phyloP scores from a whole-genome alignment of 306 rosid genomes.

The Pterocarpus macrocarpus region DNA sequence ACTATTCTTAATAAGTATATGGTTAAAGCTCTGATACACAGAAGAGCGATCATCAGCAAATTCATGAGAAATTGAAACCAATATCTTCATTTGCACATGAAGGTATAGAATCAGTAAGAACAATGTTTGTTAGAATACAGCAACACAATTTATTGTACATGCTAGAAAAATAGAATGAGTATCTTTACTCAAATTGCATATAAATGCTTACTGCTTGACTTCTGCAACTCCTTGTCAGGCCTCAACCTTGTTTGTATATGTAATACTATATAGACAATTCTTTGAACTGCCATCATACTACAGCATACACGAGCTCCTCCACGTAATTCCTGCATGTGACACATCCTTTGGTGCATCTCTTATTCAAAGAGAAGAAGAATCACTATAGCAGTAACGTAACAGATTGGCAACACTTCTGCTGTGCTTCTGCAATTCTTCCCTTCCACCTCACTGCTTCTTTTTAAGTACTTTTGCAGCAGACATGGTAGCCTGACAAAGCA shows the following conservation, averaged over 20 bases:
- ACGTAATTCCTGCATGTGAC: slow-evolving; percentile 17
- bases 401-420: slow-evolving; percentile 27
- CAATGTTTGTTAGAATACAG: slow-evolving; percentile 1
- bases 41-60: slow-evolving; percentile 23
- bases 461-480: slow-evolving; percentile 1
- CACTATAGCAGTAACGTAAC: neutral
- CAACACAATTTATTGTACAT: slow-evolving; percentile 34
- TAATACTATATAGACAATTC: slow-evolving; percentile 4
- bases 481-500: slow-evolving; percentile 21
- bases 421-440: slow-evolving; percentile 36
- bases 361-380: slow-evolving; percentile 40
- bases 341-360: slow-evolving; percentile 42
- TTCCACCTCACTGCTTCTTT: slow-evolving; percentile 33
- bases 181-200: slow-evolving; percentile 15
- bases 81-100: slow-evolving; percentile 33
- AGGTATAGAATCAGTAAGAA: slow-evolving; percentile 27
- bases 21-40: slow-evolving; percentile 32
- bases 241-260: neutral
- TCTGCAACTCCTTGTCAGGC: slow-evolving; percentile 31
- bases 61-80: slow-evolving; percentile 26
- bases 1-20: neutral
- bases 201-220: slow-evolving; percentile 12
- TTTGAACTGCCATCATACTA: slow-evolving; percentile 30
- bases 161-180: slow-evolving; percentile 4
- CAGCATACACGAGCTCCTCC: slow-evolving; percentile 9